Conservation (phyloP, 345 rosid species). For the Eucalyptus pauciflora region DNA sequence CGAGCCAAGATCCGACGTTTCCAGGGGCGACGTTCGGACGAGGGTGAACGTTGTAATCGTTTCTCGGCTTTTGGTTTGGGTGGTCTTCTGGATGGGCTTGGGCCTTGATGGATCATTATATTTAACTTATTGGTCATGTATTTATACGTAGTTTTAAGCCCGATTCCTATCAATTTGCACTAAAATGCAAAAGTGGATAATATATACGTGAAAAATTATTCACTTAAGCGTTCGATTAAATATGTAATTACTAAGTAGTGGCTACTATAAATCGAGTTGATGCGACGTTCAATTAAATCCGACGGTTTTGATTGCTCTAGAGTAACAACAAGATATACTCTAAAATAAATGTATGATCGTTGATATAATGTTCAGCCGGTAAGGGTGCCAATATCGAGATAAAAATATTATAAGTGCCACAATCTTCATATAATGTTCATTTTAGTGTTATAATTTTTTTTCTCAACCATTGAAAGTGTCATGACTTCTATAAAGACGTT, state of each 20-base stretch:
- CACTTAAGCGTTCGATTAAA: neutral
- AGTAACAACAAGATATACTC: too few relatives aligned
- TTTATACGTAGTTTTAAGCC: rapidly evolving
- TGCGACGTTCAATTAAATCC: too few relatives aligned
- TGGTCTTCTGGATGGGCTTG: neutral
- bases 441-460: too few relatives aligned
- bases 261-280: neutral
- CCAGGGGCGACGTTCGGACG: rapidly evolving
- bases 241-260: neutral
- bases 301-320: neutral
- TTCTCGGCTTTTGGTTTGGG: neutral
- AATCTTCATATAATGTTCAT: too few relatives aligned
- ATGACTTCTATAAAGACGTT: too few relatives aligned
- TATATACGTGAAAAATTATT: neutral
- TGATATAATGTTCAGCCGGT: neutral
- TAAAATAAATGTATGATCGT: neutral
- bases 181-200: neutral
- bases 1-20: neutral
- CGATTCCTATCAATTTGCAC: neutral
- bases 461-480: too few relatives aligned
- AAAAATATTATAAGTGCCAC: too few relatives aligned
- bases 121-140: neutral
- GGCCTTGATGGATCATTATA: neutral
- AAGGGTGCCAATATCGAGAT: too few relatives aligned
- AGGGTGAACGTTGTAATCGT: neutral